Evolutionary conservation across 768 basidiomycete genomes (phyloP).

Genomic region (Suillus plorans): DNA sequence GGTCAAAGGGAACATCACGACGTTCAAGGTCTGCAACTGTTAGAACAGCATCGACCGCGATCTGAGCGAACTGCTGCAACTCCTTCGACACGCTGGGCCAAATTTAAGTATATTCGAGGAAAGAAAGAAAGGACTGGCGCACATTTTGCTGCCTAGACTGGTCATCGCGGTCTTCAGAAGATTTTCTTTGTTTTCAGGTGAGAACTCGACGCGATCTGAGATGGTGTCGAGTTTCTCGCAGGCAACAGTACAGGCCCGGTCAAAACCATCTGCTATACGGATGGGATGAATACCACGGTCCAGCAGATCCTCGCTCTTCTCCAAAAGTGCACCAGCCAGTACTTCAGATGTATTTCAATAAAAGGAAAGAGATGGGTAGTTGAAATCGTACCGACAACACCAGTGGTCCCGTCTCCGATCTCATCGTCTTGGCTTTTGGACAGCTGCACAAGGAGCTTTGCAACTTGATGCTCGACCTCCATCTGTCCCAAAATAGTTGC

Average conservation of each 20-base stretch:
- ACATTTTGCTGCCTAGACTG: constrained; percentile 98
- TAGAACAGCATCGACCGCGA: constrained; percentile 96
- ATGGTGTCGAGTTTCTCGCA: constrained; percentile 88
- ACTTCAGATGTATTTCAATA: constrained; percentile 46
- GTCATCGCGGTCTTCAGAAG: constrained; percentile 95
- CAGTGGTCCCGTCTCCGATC: constrained; percentile 98
- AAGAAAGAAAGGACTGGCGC: constrained; percentile 23
- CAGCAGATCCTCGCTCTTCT: constrained; percentile 93
- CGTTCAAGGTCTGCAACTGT: constrained; percentile 94
- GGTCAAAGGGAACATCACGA: constrained; percentile 93
- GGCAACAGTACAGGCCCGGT: constrained; percentile 89
- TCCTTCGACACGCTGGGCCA: constrained; percentile 89
- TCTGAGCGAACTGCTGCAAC: constrained; percentile 91
- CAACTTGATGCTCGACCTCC: constrained; percentile 99
- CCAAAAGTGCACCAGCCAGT: constrained; percentile 94
- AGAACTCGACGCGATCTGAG: constrained; percentile 87
- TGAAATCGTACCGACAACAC: constrained; percentile 85
- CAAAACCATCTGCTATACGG: constrained; percentile 98
- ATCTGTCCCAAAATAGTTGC: constrained; percentile 98
- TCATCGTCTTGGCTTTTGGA: constrained; percentile 99
- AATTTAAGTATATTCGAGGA: constrained; percentile 5
- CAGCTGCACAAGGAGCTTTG: constrained; percentile 93
- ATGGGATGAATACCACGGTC: constrained; percentile 99
- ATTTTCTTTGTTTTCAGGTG: constrained; percentile 78
- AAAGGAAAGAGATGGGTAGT: constrained; percentile 6